Evolutionary conservation across 1,284 basidiomycete genomes (phyloP).

Genomic region (Anthracocystis walkeri): DNA sequence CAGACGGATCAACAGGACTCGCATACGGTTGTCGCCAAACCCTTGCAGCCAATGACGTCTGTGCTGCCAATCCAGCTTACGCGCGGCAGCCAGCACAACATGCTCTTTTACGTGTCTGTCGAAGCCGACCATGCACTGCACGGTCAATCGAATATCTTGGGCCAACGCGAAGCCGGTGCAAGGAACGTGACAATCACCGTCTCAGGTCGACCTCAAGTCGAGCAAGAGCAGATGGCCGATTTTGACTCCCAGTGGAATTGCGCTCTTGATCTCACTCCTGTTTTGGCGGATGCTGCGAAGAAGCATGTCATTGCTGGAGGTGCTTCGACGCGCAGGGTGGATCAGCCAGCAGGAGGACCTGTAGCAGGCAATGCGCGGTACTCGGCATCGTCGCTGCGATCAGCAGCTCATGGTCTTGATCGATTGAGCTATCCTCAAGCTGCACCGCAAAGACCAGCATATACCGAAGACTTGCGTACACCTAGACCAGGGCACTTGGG

Average conservation of each 20-base stretch:
- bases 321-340: not conserved
- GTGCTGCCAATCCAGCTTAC: slow-evolving; percentile 29
- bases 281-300: slow-evolving; percentile 30
- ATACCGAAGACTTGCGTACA: slow-evolving; percentile 16
- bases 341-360: not conserved
- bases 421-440: not conserved
- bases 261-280: slow-evolving; percentile 31
- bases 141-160: not conserved
- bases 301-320: slow-evolving; percentile 9
- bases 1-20: slow-evolving; percentile 4
- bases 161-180: slow-evolving; percentile 2
- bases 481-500: slow-evolving; percentile 34
- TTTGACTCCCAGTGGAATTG: slow-evolving; percentile 55
- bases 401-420: not conserved
- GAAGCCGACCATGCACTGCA: slow-evolving; percentile 8
- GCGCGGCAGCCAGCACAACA: slow-evolving; percentile 43
- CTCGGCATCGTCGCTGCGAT: slow-evolving; percentile 29
- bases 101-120: slow-evolving; percentile 42
- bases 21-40: slow-evolving; percentile 10
- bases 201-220: slow-evolving; percentile 23
- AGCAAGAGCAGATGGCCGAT: slow-evolving; percentile 16
- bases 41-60: slow-evolving; percentile 13
- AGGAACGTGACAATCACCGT: slow-evolving; percentile 47
- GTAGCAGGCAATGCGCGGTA: slow-evolving; percentile 38
- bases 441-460: not conserved